Evolutionary conservation across 495 filamentous ascomycete species (phyloP).

Genomic region (Pyrenula massariospora): DNA sequence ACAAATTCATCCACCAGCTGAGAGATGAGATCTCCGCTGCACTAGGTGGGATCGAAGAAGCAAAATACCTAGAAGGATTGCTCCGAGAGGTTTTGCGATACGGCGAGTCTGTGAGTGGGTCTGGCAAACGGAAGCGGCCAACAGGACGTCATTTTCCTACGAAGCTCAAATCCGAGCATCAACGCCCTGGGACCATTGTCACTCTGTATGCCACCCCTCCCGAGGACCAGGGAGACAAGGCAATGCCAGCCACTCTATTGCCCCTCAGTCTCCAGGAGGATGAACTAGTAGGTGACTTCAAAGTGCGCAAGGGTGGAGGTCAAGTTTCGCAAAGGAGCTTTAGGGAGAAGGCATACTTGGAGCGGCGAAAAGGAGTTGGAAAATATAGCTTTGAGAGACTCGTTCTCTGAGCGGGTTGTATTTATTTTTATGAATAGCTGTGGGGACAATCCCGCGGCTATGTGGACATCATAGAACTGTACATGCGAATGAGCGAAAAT

Average conservation of each 20-base stretch:
- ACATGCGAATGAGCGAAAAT: too few relatives aligned
- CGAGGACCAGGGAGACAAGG: conserved; percentile 5
- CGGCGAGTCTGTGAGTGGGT: conserved; percentile 29
- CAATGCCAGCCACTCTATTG: conserved; percentile 17
- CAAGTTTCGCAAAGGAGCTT: conserved; percentile 50
- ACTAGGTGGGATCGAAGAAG: conserved; percentile 65
- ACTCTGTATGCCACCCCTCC: conserved; percentile 11
- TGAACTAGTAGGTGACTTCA: conserved; percentile 35
- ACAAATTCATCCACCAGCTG: conserved; percentile 52
- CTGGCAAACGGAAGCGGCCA: conserved; percentile 3
- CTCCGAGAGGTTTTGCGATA: conserved; percentile 62
- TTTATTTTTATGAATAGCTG: neutral
- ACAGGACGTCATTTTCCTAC: neutral
- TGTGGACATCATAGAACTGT: too few relatives aligned
- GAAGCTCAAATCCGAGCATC: conserved; percentile 8
- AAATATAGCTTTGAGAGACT: conserved; percentile 71
- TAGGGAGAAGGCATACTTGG: conserved; percentile 58
- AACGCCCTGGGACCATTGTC: conserved; percentile 2
- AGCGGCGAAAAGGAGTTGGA: conserved; percentile 54
- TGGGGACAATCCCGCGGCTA: too few relatives aligned
- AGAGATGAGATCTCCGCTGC: conserved; percentile 64
- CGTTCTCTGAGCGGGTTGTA: conserved; percentile 26
- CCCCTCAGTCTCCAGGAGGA: conserved; percentile 67
- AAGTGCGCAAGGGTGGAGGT: conserved; percentile 47
- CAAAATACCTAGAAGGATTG: conserved; percentile 53